Evolutionary conservation across 2,329 filamentous ascomycete species (phyloP).

Genomic region (Aaosphaeria pasadenensis): DNA sequence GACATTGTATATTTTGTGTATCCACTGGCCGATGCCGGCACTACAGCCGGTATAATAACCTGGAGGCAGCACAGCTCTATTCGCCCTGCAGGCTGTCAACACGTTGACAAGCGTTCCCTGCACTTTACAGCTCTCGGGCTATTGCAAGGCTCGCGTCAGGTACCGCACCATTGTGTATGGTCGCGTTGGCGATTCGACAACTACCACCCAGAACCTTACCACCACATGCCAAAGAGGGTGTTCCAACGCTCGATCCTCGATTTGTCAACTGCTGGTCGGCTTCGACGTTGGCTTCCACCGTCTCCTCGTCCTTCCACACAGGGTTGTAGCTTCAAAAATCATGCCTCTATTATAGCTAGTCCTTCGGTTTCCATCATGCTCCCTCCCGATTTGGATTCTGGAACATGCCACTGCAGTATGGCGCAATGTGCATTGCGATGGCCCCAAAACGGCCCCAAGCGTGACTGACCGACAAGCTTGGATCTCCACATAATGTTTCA

Average conservation of each 20-base stretch:
- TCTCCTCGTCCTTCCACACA: too few species aligned
- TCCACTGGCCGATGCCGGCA: neutral
- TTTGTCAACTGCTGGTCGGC: too few species aligned
- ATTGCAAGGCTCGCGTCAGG: slow-evolving; percentile 20
- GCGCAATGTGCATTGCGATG: slow-evolving; percentile 21
- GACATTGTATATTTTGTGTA: too few species aligned
- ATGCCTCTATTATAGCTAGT: slow-evolving; percentile 1
- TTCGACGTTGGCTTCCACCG: too few species aligned
- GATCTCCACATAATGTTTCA: slow-evolving; percentile 25
- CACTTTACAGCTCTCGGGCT: too few species aligned
- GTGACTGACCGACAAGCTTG: neutral
- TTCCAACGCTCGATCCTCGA: too few species aligned
- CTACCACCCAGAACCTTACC: slow-evolving; percentile 16
- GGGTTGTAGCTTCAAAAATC: too few species aligned
- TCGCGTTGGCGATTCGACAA: slow-evolving; percentile 14
- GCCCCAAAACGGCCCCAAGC: slow-evolving; percentile 15
- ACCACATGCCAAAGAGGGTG: too few species aligned
- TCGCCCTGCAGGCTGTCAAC: slow-evolving; percentile 30
- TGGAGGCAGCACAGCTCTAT: slow-evolving; percentile 15
- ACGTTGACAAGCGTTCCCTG: slow-evolving; percentile 1
- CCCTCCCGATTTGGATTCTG: slow-evolving; percentile 2
- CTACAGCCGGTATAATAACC: neutral
- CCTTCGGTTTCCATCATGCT: slow-evolving; percentile 10
- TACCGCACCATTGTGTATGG: slow-evolving; percentile 14
- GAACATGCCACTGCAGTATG: slow-evolving; percentile 15